Evolutionary conservation across 148 eudicot genomes (phyloP).

Genomic region (Arbutus unedo): DNA sequence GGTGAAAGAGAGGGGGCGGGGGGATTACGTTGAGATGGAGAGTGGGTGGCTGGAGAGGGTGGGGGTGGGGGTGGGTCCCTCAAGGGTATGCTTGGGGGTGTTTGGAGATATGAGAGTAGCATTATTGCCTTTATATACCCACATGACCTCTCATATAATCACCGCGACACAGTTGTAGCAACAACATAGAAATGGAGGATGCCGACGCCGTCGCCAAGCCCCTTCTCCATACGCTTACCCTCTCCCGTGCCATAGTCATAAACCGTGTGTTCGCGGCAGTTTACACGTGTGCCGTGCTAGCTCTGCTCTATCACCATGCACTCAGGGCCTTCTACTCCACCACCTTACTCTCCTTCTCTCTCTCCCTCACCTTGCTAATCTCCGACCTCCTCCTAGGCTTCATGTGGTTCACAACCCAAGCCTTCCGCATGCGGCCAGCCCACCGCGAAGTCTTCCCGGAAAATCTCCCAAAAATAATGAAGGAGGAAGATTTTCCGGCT

Average conservation of each 20-base stretch:
- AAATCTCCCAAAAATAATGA: slow-evolving; percentile 28
- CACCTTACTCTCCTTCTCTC: slow-evolving; percentile 10
- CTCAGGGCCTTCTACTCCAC: slow-evolving; percentile 27
- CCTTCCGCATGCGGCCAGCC: slow-evolving; percentile 49
- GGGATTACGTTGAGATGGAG: no score
- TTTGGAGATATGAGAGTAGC: no score
- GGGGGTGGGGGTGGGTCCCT: no score
- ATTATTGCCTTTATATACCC: no score
- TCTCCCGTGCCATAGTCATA: slow-evolving; percentile 26
- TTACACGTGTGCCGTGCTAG: slow-evolving; percentile 40
- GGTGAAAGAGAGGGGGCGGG: no score
- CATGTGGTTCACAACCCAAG: slow-evolving; percentile 49
- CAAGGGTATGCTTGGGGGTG: no score
- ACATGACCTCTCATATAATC: not conserved
- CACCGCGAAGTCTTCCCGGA: slow-evolving; percentile 38
- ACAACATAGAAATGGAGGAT: not conserved
- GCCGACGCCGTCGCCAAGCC: not conserved
- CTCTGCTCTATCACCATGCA: slow-evolving; percentile 46
- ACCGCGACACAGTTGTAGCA: not conserved
- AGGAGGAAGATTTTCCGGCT: slow-evolving; percentile 31
- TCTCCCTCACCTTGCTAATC: slow-evolving; percentile 32
- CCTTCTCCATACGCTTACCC: slow-evolving; percentile 38
- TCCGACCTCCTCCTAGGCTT: slow-evolving; percentile 48
- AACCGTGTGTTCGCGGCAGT: slow-evolving; percentile 50
- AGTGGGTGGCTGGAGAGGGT: no score